Evolutionary conservation across 306 rosid species (phyloP), one percentile per base, ranked within the genome.

Genomic region (Elaeagnus macrophylla): DNA sequence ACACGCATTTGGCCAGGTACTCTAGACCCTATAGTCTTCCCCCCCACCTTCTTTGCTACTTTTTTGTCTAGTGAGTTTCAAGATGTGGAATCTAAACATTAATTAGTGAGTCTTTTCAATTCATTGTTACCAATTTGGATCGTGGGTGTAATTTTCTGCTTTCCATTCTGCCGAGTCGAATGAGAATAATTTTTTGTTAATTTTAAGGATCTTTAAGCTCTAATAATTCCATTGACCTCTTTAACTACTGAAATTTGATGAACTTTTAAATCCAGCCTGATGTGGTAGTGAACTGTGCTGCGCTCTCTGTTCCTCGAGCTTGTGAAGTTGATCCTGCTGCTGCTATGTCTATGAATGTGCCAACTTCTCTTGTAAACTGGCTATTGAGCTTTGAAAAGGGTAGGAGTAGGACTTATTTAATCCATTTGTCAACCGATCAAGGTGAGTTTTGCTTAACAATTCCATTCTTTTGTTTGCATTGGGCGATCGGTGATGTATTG

Each of bases 381-480:
- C 43, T 86, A 66, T 75, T 62, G 35, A 76, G 80, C 78, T 82
- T 84, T 59, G 57, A 71, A 65, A 73, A 69, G 44, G 62, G 48
- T 14, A 75, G n/a, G 37, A 65, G 48, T 14, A 75, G n/a, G 37
- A 72, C 73, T 5, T 79, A 86, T 67, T 75, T 91, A 64, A 67
- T 86, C 64, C 95, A 91, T 71, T 75, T 86, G 67, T 91, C 96
- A 60, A 84, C 97, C 3, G 97, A 91, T 82, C 96, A 91, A 78
- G 97, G 96, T 82, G 69, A 61, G 71, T 61, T 51, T 17, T 48
- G 1, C 54, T 14, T 16, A 7, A 20, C 20, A 12, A 5, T 13
- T 16, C 12, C 5, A 6, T 47, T 39, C 14, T 44, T 12, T 48
- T 7, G 6, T 20, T 18, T 12, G 8, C 57, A 25, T 41, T 41